Evolutionary conservation across 139 green algal species (phyloP).

Genomic region (Medakamo hakoo): DNA sequence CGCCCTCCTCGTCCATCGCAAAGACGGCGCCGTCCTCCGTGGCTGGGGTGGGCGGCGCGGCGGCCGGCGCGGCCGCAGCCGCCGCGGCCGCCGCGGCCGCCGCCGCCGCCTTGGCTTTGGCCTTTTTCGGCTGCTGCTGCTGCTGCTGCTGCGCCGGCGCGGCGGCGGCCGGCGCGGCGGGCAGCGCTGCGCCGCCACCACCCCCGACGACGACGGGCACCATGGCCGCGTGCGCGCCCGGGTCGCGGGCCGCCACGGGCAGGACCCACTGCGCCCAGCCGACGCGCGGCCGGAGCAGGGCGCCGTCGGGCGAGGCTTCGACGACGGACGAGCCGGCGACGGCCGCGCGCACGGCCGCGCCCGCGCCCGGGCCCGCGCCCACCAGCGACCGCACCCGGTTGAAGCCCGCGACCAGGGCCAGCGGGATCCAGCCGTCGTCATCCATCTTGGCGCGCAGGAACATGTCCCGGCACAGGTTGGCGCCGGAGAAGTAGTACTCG

Average conservation of each 20-base stretch:
- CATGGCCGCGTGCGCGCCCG: constrained; percentile 9
- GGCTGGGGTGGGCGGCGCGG: no score
- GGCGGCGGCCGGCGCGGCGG: constrained; percentile 2
- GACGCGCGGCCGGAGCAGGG: constrained; percentile 30
- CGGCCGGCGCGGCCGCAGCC: not conserved
- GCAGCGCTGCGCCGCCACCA: constrained; percentile 10
- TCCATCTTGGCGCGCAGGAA: constrained; percentile 94
- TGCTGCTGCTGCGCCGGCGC: not conserved
- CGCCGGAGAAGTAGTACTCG: constrained; percentile 94
- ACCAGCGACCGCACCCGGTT: constrained; percentile 88
- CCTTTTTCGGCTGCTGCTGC: no score
- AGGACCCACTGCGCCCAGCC: constrained; percentile 59
- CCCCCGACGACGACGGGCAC: not conserved
- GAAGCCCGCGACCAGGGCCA: constrained; percentile 72
- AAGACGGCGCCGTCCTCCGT: constrained; percentile 16
- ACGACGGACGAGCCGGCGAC: constrained; percentile 11
- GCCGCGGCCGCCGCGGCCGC: constrained; percentile 8
- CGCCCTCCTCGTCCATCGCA: constrained; percentile 54
- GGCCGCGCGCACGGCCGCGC: not conserved
- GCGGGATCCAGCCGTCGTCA: constrained; percentile 69
- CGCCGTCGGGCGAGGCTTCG: constrained; percentile 38
- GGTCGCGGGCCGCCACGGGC: constrained; percentile 35
- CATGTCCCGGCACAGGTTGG: constrained; percentile 85
- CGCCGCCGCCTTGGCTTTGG: constrained; percentile 1
- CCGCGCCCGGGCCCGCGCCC: constrained; percentile 65